phyloP scores from a whole-genome alignment of 306 rosid genomes.

The Malus sieversii region DNA sequence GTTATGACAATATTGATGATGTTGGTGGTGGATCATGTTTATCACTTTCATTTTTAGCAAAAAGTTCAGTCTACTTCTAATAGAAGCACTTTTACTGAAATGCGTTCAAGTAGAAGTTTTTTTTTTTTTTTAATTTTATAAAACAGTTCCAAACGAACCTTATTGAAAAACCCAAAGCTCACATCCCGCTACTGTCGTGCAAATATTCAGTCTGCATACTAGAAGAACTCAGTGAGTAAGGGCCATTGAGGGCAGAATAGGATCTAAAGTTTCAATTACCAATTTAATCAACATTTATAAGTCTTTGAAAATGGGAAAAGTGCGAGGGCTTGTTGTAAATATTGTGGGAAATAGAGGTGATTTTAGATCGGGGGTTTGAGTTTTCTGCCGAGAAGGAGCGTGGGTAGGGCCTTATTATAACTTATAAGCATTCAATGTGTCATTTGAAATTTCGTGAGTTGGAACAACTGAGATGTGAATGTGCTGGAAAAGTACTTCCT shows the following conservation, averaged over 20 bases:
- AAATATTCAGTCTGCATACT: neutral
- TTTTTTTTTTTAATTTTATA: too few relatives aligned
- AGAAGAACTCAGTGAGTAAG: neutral
- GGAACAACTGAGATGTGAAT: neutral
- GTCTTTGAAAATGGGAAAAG: neutral
- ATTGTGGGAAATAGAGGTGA: neutral
- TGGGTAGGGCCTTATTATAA: neutral
- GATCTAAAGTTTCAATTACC: neutral
- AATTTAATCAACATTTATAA: neutral
- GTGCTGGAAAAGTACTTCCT: neutral
- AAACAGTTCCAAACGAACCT: too few relatives aligned
- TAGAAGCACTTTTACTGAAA: neutral
- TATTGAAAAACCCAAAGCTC: neutral
- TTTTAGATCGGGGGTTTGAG: neutral
- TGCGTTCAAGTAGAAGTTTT: neutral
- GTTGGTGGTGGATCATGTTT: too few relatives aligned
- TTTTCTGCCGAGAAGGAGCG: neutral
- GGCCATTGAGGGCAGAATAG: neutral
- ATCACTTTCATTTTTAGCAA: too few relatives aligned
- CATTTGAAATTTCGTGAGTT: neutral
- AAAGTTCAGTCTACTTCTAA: too few relatives aligned
- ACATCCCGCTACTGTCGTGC: neutral
- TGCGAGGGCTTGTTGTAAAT: conserved; percentile 1
- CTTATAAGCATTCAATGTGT: neutral
- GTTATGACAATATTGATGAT: too few relatives aligned